These are phyloP conservation scores for Hypoxylon sp. DNA, from an alignment of 2,329 filamentous ascomycete genomes.

Conservation along the genomic window DNA sequence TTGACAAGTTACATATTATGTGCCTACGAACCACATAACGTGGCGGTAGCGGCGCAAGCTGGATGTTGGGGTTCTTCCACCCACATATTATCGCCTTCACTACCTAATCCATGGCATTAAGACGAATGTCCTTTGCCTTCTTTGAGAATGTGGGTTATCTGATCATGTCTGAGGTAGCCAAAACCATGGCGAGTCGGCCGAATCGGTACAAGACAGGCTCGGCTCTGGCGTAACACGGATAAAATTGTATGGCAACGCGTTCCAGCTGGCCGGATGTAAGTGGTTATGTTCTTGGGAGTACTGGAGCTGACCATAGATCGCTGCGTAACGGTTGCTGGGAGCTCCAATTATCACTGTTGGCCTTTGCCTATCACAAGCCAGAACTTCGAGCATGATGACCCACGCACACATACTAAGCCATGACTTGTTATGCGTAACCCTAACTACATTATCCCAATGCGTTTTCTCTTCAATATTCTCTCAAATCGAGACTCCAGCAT, in stretches of 20 bases:
- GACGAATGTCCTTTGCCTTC: constrained; percentile 11
- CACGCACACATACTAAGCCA: constrained; percentile 31
- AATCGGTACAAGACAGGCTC: constrained; percentile 24
- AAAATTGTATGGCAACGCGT: constrained; percentile 22
- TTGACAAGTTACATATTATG: constrained; percentile 2
- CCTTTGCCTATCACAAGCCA: constrained; percentile 30
- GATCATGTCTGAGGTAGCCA: constrained; percentile 24
- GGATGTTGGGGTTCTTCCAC: neutral
- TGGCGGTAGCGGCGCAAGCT: constrained; percentile 17
- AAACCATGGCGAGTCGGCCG: constrained; percentile 1
- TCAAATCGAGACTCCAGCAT: constrained; percentile 6
- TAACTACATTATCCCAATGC: neutral
- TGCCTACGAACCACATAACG: constrained; percentile 7
- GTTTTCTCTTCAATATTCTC: neutral
- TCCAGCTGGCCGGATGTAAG: constrained; percentile 39
- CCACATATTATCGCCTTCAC: constrained; percentile 13
- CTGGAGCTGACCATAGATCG: constrained; percentile 16
- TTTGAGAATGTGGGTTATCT: constrained; percentile 29
- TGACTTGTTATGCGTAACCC: constrained; percentile 30
- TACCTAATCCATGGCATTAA: neutral
- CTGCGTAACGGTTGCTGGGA: constrained; percentile 31
- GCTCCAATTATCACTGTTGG: constrained; percentile 23
- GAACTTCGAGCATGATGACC: constrained; percentile 19
- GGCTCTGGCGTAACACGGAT: constrained; percentile 24
- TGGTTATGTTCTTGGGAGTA: constrained; percentile 20